Evolutionary conservation across 1,284 basidiomycete species (phyloP).

Genomic region (Ceratobasidium sp.): DNA sequence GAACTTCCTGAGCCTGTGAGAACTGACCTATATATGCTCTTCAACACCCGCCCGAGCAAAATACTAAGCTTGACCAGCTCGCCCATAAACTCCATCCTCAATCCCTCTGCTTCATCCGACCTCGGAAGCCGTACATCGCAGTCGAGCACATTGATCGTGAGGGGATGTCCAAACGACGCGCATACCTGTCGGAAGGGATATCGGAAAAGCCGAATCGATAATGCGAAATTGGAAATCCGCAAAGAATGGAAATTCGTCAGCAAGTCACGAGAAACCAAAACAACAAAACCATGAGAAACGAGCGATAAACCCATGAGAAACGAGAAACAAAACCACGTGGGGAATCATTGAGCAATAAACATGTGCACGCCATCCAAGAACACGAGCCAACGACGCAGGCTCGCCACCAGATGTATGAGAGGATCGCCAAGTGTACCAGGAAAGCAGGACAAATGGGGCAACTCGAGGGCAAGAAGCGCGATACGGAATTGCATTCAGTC

Average conservation of each 20-base stretch:
- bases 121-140: slow-evolving; percentile 90
- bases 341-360: background rate
- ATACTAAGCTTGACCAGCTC: slow-evolving; percentile 88
- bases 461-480: too few relatives aligned
- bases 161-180: slow-evolving; percentile 83
- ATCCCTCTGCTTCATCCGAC: slow-evolving; percentile 63
- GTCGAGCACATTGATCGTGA: slow-evolving; percentile 91
- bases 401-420: too few relatives aligned
- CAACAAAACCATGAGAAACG: background rate
- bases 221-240: slow-evolving; percentile 24
- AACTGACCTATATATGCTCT: slow-evolving; percentile 83
- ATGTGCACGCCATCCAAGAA: too few relatives aligned
- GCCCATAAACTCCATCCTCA: slow-evolving; percentile 63
- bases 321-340: slow-evolving; percentile 1
- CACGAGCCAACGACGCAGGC: too few relatives aligned
- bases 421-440: too few relatives aligned
- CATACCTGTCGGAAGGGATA: slow-evolving; percentile 59
- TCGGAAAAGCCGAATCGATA: slow-evolving; percentile 37
- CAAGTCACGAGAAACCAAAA: background rate
- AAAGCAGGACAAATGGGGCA: too few relatives aligned
- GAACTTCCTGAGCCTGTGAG: background rate
- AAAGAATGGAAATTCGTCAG: background rate
- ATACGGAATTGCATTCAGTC: too few relatives aligned
- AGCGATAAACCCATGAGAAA: background rate
- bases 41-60: slow-evolving; percentile 84